Evolutionary conservation across 257 asterid genomes (phyloP).

Genomic region (Scutellaria galericulata): DNA sequence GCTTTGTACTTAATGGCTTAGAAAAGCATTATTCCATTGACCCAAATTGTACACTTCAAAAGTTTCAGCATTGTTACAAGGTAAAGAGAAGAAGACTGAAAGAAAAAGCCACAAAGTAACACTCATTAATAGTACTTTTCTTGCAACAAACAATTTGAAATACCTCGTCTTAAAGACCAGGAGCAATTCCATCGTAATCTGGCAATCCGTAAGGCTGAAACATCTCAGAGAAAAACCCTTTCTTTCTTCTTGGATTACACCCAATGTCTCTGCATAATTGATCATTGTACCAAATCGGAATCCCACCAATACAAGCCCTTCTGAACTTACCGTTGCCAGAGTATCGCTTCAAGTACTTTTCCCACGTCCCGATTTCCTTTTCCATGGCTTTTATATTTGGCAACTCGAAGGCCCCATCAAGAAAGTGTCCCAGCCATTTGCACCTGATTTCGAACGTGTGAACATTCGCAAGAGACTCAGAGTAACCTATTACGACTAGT

Average conservation of each 20-base stretch:
- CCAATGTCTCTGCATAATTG: constrained; percentile 67
- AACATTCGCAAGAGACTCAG: constrained; percentile 55
- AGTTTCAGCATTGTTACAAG: too few relatives aligned
- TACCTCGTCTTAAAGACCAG: background rate
- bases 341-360: constrained; percentile 44
- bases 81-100: too few relatives aligned
- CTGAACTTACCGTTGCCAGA: constrained; percentile 40
- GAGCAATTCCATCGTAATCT: constrained; percentile 44
- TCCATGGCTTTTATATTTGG: constrained; percentile 56
- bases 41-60: too few relatives aligned
- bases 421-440: constrained; percentile 48
- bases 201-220: constrained; percentile 55
- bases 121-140: too few relatives aligned
- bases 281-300: constrained; percentile 65
- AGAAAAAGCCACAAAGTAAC: too few relatives aligned
- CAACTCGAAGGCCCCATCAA: constrained; percentile 37
- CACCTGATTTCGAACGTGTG: constrained; percentile 52
- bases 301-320: constrained; percentile 53
- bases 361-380: constrained; percentile 51
- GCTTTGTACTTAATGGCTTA: too few relatives aligned
- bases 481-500: constrained; percentile 63
- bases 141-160: too few relatives aligned
- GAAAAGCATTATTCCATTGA: too few relatives aligned
- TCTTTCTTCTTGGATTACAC: constrained; percentile 62
- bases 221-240: constrained; percentile 50